Evolutionary conservation across 192 early-diverging fungal genomes (phyloP).

Genomic region (Mortierella claussenii): DNA sequence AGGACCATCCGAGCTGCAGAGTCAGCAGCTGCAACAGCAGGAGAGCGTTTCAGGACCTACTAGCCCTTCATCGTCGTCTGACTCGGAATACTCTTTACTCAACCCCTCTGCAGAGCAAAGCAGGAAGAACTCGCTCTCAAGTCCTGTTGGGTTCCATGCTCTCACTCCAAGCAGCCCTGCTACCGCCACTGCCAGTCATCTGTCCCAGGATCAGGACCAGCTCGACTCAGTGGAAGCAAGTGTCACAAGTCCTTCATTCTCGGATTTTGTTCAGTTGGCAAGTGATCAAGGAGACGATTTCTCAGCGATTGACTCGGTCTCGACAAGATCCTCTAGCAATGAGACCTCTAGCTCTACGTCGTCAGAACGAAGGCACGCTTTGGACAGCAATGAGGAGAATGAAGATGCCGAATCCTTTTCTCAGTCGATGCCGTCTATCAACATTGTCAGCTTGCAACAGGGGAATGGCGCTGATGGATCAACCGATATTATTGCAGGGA

Average conservation of each 20-base stretch:
- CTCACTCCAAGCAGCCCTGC: conserved; percentile 4
- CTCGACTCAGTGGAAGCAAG: not conserved
- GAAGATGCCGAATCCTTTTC: conserved; percentile 66
- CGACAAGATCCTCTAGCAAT: conserved; percentile 1
- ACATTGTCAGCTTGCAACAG: not conserved
- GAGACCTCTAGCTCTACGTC: conserved; percentile 6
- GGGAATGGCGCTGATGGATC: not conserved
- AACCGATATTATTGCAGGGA: not conserved
- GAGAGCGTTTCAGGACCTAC: conserved; percentile 4
- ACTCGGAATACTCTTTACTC: conserved; percentile 40
- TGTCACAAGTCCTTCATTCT: conserved; percentile 31
- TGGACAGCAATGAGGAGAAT: not conserved
- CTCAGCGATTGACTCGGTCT: conserved; percentile 10
- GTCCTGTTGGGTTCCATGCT: conserved; percentile 9
- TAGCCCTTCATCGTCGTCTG: conserved; percentile 18
- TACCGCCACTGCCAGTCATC: conserved; percentile 2
- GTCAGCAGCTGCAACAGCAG: too few relatives aligned
- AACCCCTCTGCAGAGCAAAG: conserved; percentile 40
- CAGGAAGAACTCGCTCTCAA: conserved; percentile 37
- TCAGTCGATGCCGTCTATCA: not conserved
- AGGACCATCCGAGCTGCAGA: not conserved
- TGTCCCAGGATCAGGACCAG: conserved; percentile 1
- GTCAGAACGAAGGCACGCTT: not conserved
- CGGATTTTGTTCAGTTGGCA: conserved; percentile 35
- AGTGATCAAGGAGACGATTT: conserved; percentile 32